Percentiles rank a stretch among this genome's conserved stretches.
These are phyloP conservation scores for Phytophthora hybrid DNA, from an alignment of 352 stramenopile species.

Conservation along the genomic window DNA sequence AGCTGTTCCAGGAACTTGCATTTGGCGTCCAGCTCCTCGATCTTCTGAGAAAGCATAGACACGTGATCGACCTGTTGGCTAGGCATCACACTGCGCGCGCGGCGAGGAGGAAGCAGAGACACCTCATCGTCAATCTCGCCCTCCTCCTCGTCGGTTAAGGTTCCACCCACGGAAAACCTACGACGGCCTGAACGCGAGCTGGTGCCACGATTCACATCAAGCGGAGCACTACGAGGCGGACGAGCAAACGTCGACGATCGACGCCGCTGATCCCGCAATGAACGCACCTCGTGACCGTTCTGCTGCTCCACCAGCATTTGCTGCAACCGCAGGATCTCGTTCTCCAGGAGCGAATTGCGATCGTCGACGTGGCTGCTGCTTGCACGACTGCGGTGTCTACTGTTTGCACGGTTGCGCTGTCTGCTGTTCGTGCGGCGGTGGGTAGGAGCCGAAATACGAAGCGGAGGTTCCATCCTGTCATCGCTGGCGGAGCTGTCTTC, in stretches of 20 bases:
- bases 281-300: conserved; percentile 23
- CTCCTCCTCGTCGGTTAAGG: conserved; percentile 51
- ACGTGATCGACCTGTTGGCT: conserved; percentile 65
- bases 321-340: conserved; percentile 82
- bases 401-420: conserved; percentile 35
- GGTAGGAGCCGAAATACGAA: conserved; percentile 31
- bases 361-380: conserved; percentile 44
- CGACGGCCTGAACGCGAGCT: conserved; percentile 34
- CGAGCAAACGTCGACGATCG: conserved; percentile 33
- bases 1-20: conserved; percentile 84
- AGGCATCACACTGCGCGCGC: conserved; percentile 62
- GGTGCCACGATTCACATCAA: conserved; percentile 27
- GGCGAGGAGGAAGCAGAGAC: conserved; percentile 58
- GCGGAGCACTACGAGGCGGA: conserved; percentile 36
- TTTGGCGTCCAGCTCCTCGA: conserved; percentile 84
- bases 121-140: conserved; percentile 51
- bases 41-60: conserved; percentile 65
- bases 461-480: conserved; percentile 32
- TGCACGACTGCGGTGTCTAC: conserved; percentile 29
- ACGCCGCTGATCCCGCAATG: conserved; percentile 26
- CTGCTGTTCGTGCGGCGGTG: conserved; percentile 30
- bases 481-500: conserved; percentile 45
- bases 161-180: conserved; percentile 59
- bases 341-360: conserved; percentile 61
- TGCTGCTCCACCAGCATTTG: conserved; percentile 72